Percentiles rank a stretch among this genome's conserved stretches.
phyloP scores from a whole-genome alignment of 805 yeast species.

The Metschnikowia similis region DNA sequence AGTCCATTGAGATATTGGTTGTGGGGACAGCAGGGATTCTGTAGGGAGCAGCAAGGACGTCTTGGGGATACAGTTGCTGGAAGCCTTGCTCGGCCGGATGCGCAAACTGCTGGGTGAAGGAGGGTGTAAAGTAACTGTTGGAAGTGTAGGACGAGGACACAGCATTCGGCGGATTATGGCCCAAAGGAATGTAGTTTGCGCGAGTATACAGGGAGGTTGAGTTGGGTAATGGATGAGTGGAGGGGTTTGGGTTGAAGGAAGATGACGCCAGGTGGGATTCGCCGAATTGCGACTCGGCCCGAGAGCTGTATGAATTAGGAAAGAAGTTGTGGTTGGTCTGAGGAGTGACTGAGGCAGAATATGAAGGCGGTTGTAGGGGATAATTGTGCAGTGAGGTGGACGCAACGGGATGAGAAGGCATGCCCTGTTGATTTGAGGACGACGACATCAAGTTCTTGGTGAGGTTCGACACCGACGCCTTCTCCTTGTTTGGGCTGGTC shows the following conservation, averaged over 20 bases:
- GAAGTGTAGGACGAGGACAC: conserved; percentile 41
- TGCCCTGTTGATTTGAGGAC: not conserved
- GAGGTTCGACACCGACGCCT: conserved; percentile 27
- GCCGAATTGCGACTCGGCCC: conserved; percentile 5
- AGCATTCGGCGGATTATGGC: conserved; percentile 43
- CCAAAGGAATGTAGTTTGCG: conserved; percentile 33
- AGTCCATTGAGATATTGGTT: conserved; percentile 49
- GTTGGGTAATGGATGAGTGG: not conserved
- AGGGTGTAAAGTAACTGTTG: conserved; percentile 35
- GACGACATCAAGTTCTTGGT: conserved; percentile 31
- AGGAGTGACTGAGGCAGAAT: conserved; percentile 14
- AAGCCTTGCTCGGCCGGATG: conserved; percentile 4
- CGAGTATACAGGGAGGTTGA: conserved; percentile 14
- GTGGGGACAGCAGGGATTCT: conserved; percentile 45
- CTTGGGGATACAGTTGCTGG: conserved; percentile 1
- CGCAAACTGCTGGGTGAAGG: conserved; percentile 15
- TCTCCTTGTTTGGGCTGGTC: conserved; percentile 7
- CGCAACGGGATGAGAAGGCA: not conserved
- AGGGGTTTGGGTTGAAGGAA: conserved; percentile 8
- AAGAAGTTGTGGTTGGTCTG: conserved; percentile 7
- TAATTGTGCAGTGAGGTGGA: conserved; percentile 10
- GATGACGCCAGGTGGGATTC: conserved; percentile 12
- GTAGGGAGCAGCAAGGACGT: conserved; percentile 10
- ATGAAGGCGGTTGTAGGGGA: conserved; percentile 17
- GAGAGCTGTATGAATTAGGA: conserved; percentile 9